phyloP scores from a whole-genome alignment of 371 early-diverging fungal genomes.

The Quaeritorhiza haematococci region DNA sequence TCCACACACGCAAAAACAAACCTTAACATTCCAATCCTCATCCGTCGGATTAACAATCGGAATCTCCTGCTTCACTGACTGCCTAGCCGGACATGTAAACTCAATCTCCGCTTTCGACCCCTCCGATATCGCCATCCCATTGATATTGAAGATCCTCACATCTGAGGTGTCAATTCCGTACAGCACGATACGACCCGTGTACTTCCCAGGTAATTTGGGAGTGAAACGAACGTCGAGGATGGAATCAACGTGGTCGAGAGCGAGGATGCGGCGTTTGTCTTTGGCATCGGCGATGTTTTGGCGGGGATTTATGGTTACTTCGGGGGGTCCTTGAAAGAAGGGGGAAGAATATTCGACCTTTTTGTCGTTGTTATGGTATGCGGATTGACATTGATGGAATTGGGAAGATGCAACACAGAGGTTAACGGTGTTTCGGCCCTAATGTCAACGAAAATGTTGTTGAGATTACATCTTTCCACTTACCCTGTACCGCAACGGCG shows the following conservation, averaged over 20 bases:
- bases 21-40: slow-evolving; percentile 46
- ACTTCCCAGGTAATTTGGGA: slow-evolving; percentile 34
- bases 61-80: slow-evolving; percentile 37
- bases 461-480: too few species aligned
- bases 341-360: slow-evolving; percentile 42
- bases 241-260: slow-evolving; percentile 22
- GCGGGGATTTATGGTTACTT: slow-evolving; percentile 27
- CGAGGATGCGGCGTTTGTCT: slow-evolving; percentile 18
- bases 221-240: neutral
- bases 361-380: too few species aligned
- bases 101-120: slow-evolving; percentile 38
- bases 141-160: slow-evolving; percentile 32
- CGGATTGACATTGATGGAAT: too few species aligned
- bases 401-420: too few species aligned
- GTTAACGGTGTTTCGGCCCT: too few species aligned
- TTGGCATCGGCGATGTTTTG: slow-evolving; percentile 9
- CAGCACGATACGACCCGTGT: slow-evolving; percentile 34
- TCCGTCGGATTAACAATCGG: slow-evolving; percentile 43
- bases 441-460: too few species aligned
- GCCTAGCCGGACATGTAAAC: slow-evolving; percentile 33
- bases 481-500: slow-evolving; percentile 30
- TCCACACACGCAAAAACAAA: too few species aligned
- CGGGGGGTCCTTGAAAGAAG: slow-evolving; percentile 34
- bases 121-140: slow-evolving; percentile 38
- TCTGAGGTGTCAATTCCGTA: slow-evolving; percentile 33